These are phyloP conservation scores for Takakia lepidozioides DNA, from an alignment of 225 moss, liverwort and hornwort species.

Conservation along the genomic window DNA sequence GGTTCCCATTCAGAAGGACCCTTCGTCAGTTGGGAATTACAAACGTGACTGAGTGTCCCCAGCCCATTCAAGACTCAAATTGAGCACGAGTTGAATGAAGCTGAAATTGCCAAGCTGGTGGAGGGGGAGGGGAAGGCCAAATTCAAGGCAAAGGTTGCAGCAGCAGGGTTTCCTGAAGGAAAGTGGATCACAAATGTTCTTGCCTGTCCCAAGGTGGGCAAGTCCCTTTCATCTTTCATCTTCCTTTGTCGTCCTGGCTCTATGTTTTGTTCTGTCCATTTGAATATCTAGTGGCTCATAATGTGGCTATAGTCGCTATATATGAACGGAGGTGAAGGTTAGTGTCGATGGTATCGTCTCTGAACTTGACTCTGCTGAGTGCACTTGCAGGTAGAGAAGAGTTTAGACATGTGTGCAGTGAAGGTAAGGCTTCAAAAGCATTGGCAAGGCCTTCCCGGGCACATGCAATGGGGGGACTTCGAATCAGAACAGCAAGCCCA, in stretches of 20 bases:
- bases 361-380: too few relatives aligned
- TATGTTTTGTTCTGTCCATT: too few relatives aligned
- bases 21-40: too few relatives aligned
- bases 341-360: too few relatives aligned
- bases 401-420: slow-evolving; percentile 37
- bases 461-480: slow-evolving; percentile 66
- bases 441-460: slow-evolving; percentile 45
- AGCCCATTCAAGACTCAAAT: slow-evolving; percentile 72
- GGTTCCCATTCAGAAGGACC: too few relatives aligned
- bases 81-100: slow-evolving; percentile 35
- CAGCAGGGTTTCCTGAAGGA: slow-evolving; percentile 47
- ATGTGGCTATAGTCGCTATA: too few relatives aligned
- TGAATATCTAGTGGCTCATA: too few relatives aligned
- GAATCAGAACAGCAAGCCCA: slow-evolving; percentile 75
- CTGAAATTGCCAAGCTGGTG: slow-evolving; percentile 42
- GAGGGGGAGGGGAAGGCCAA: slow-evolving; percentile 58
- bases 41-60: too few relatives aligned
- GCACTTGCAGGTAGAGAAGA: slow-evolving; percentile 34
- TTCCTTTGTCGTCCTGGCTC: too few relatives aligned
- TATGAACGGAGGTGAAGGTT: too few relatives aligned
- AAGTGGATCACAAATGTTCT: slow-evolving; percentile 61
- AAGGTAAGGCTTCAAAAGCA: slow-evolving; percentile 66
- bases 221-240: too few relatives aligned
- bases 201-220: slow-evolving; percentile 35
- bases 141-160: slow-evolving; percentile 51